These are phyloP conservation scores for Lactarius tabidus DNA, from an alignment of 768 basidiomycete species.

Conservation along the genomic window DNA sequence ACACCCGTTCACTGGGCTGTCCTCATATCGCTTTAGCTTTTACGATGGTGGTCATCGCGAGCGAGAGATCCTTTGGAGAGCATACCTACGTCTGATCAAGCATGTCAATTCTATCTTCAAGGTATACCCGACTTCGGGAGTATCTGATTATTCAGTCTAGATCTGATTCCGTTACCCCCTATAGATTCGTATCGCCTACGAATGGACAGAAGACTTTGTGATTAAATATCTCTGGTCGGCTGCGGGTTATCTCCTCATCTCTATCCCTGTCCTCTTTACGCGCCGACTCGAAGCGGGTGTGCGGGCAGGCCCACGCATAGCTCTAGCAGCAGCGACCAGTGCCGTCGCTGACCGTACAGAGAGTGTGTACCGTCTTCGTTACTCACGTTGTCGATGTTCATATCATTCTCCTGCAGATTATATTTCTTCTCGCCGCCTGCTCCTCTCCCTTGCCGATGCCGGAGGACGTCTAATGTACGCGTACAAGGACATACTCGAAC, in stretches of 20 bases:
- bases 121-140: conserved; percentile 37
- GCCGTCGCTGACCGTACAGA: conserved; percentile 49
- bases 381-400: not conserved
- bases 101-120: conserved; percentile 93
- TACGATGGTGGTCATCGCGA: conserved; percentile 88
- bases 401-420: conserved; percentile 48
- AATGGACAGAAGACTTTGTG: conserved; percentile 95
- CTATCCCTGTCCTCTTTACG: conserved; percentile 81
- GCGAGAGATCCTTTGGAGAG: conserved; percentile 70
- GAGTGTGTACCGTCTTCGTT: conserved; percentile 32
- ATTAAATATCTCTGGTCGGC: conserved; percentile 97
- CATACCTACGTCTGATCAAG: conserved; percentile 76
- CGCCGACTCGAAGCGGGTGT: conserved; percentile 37
- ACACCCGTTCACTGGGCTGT: not conserved
- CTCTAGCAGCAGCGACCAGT: conserved; percentile 27
- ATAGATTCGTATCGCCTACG: conserved; percentile 85
- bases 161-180: not conserved
- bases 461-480: conserved; percentile 96
- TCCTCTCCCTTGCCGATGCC: conserved; percentile 94
- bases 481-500: conserved; percentile 90
- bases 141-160: not conserved
- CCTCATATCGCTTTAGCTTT: conserved; percentile 50
- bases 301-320: conserved; percentile 19
- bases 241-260: conserved; percentile 86
- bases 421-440: conserved; percentile 86